phyloP scores from a whole-genome alignment of 345 rosid genomes.

The Mangifera indica region DNA sequence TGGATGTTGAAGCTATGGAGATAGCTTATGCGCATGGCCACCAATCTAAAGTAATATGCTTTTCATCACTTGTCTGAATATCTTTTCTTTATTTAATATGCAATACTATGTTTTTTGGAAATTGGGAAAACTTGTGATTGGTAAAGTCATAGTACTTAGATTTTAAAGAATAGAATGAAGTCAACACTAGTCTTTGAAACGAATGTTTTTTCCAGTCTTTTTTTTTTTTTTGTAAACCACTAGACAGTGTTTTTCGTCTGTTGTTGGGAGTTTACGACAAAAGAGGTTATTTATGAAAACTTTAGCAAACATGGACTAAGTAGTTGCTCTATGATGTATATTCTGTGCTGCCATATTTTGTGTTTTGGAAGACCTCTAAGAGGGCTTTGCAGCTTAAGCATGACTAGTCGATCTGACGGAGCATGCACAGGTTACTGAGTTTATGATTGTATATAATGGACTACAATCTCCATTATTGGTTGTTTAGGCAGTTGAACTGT shows the following conservation, averaged over 20 bases:
- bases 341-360: background rate
- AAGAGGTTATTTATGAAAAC: background rate
- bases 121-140: background rate
- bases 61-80: background rate
- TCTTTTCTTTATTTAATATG: background rate
- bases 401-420: background rate
- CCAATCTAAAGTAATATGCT: conserved; percentile 48
- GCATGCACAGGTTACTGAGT: background rate
- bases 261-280: too few relatives aligned
- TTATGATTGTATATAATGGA: background rate
- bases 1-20: conserved; percentile 98
- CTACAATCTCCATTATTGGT: background rate
- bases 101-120: too few relatives aligned
- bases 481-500: background rate
- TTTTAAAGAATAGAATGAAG: background rate
- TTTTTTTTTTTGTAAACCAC: background rate
- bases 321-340: background rate
- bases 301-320: too few relatives aligned
- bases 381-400: background rate
- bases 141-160: background rate
- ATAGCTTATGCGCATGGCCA: conserved; percentile 61
- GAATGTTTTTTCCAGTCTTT: background rate
- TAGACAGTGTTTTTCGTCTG: background rate
- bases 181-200: background rate
- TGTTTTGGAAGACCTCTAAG: background rate